Evolutionary conservation across 257 asterid genomes (phyloP), one percentile per base, ranked within the genome.

Genomic region (Salvia miltiorrhiza): DNA sequence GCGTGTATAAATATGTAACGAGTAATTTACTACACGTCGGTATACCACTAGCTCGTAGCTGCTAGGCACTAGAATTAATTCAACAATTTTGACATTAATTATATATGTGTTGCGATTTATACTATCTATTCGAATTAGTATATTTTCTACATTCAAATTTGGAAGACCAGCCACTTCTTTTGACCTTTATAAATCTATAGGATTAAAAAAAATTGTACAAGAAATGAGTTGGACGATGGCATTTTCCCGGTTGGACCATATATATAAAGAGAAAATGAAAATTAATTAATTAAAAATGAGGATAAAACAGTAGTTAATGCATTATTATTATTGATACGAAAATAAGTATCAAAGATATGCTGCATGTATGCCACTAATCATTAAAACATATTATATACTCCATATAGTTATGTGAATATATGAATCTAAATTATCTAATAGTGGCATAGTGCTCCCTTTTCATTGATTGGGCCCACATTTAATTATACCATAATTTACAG

Each of bases 151-250:
- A 30, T 7, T 40, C 30, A 17, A 2, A 10, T 26, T 24, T 23
- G 28, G 24, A 10, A 41, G 67, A 70, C 16, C 23, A 23, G 73
- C 78, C 73, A 73, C 73, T 65, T 45, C 28, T 73, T 56, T 73
- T 73, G 78, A 73, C 73, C n/a, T 45, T 72, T 30, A 39, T 24
- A 41, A 52, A 17, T n/a, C 14, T 39, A 40, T 17, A 26, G n/a
- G 10, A 12, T 41, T 49, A 12, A 5, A 30, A 21, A 2, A 7
- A 6, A 7, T 33, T 13, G 10, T 53, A 14, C 55, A 17, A 21
- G 5, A 49, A 19, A 48, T 71, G 17, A 20, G 28, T 33, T 48
- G 75, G 16, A 60, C 14, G 41, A 71, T 71, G 63, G 4, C 64
- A 26, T 32, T 37, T 37, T 37, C 43, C 43, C 32, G 53, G 40